Percentiles rank a stretch among this genome's conserved stretches.
Conservation (phyloP, 23 red algal species). For the Gracilariopsis chorda region DNA sequence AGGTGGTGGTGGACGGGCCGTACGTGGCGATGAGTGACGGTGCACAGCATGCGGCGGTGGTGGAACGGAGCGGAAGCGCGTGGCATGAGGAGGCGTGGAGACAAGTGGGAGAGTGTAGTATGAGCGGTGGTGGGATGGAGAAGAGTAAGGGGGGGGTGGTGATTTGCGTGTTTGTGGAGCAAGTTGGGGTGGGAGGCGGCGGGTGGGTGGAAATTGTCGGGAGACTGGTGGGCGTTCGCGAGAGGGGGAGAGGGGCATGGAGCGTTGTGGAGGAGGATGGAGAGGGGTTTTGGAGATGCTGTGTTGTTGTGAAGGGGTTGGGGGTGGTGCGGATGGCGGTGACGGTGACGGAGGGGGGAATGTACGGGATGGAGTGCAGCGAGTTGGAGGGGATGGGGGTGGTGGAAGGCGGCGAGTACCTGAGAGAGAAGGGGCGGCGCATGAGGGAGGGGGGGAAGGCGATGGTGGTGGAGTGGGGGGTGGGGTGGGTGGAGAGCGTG, state of each 20-base stretch:
- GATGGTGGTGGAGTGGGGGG: neutral
- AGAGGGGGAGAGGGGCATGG: neutral
- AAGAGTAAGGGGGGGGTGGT: neutral
- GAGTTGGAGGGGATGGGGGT: neutral
- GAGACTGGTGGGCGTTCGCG: neutral
- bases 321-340: neutral
- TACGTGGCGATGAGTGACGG: neutral
- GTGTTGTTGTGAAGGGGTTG: neutral
- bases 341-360: neutral
- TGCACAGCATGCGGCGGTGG: neutral
- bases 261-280: neutral
- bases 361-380: neutral
- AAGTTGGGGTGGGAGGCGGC: neutral
- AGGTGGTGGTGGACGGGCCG: slow-evolving; percentile 22
- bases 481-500: neutral
- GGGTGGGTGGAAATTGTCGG: neutral
- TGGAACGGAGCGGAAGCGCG: no score
- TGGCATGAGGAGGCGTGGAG: neutral
- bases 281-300: neutral
- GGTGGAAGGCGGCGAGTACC: neutral
- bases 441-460: neutral
- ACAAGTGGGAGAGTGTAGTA: neutral
- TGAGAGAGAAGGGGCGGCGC: neutral
- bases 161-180: slow-evolving; percentile 3
- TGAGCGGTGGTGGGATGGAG: neutral